Evolutionary conservation across 2,329 filamentous ascomycete species (phyloP).

Genomic region (Sporothrix globosa): DNA sequence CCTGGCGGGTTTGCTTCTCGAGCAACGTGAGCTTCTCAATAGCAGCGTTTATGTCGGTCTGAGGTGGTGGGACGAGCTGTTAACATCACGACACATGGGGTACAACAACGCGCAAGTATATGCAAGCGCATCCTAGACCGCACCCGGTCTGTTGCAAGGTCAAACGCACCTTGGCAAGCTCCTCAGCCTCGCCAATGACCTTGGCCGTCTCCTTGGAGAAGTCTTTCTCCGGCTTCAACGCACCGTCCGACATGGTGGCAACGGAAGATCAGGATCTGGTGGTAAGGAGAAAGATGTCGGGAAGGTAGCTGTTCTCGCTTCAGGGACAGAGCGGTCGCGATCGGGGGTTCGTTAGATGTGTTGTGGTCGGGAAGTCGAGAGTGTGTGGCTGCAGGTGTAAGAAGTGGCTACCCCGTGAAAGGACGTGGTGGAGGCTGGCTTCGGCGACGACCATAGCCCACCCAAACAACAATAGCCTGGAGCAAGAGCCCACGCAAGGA

Average conservation of each 20-base stretch:
- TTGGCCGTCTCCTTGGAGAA: slow-evolving; percentile 95
- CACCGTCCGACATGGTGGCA: slow-evolving; percentile 76
- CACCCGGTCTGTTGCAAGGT: background rate
- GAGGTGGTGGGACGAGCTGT: background rate
- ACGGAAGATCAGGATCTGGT: background rate
- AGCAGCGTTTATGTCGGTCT: slow-evolving; percentile 80
- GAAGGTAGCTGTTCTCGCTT: background rate
- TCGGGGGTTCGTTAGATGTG: background rate
- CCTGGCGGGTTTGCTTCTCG: slow-evolving; percentile 98
- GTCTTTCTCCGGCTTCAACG: slow-evolving; percentile 96
- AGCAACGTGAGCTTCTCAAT: slow-evolving; percentile 90
- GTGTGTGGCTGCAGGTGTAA: background rate
- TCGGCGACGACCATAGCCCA: slow-evolving; percentile 12
- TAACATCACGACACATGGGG: background rate
- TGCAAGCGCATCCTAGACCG: background rate
- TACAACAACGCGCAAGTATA: background rate
- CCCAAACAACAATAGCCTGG: background rate
- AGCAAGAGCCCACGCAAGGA: slow-evolving; percentile 33
- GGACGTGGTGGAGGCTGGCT: slow-evolving; percentile 16
- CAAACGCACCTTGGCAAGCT: slow-evolving; percentile 73
- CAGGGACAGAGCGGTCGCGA: background rate
- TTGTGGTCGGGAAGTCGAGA: background rate
- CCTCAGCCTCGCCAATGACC: slow-evolving; percentile 86
- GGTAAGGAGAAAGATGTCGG: background rate
- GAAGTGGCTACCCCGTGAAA: slow-evolving; percentile 3